phyloP scores from a whole-genome alignment of 2,329 filamentous ascomycete genomes.

The Ambrosiella beaveri region DNA sequence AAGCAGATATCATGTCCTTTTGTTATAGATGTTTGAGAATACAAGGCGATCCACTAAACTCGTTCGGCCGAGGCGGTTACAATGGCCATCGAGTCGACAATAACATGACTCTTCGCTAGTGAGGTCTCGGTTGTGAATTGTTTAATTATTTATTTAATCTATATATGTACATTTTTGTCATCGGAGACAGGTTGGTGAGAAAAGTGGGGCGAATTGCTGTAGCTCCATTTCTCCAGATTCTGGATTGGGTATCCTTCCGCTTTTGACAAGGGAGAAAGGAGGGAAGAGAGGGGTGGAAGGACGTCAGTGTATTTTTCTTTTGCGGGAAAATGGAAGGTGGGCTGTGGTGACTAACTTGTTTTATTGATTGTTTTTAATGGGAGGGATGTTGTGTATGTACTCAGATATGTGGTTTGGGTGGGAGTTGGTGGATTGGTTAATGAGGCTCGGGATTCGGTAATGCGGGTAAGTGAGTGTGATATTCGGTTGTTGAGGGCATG shows the following conservation, averaged over 20 bases:
- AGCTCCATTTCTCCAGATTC: slow-evolving; percentile 11
- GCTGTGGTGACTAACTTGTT: background rate
- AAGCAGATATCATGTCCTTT: background rate
- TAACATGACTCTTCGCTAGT: too few relatives aligned
- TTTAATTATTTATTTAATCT: too few relatives aligned
- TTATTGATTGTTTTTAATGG: background rate
- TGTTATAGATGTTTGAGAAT: background rate
- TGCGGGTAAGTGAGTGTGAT: background rate
- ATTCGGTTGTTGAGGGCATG: background rate
- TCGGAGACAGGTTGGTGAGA: too few relatives aligned
- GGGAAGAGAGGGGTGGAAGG: background rate
- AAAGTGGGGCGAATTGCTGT: background rate
- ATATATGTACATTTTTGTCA: too few relatives aligned
- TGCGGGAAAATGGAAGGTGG: background rate
- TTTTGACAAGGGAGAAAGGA: background rate
- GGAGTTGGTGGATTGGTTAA: background rate
- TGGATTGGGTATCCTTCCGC: background rate
- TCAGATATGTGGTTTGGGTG: background rate
- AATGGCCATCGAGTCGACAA: too few relatives aligned
- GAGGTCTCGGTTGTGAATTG: too few relatives aligned
- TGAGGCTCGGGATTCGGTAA: slow-evolving; percentile 9
- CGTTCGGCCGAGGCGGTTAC: too few relatives aligned
- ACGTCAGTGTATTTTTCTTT: background rate
- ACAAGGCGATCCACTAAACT: too few relatives aligned
- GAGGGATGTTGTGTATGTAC: background rate